Evolutionary conservation across 2,329 filamentous ascomycete genomes (phyloP).

Genomic region (Colletotrichum filicis): DNA sequence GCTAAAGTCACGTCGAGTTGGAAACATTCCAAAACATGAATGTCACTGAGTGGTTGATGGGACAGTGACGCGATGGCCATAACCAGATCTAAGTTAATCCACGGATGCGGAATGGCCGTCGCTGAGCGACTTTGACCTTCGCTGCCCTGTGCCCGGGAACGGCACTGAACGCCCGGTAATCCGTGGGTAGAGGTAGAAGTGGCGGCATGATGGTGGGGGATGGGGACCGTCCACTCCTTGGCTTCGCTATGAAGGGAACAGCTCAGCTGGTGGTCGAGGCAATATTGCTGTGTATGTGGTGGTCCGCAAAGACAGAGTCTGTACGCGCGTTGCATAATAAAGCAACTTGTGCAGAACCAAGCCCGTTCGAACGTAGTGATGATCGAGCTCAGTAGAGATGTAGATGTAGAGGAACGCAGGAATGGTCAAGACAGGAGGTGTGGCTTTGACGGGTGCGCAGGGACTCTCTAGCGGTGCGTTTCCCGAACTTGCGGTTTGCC

Average conservation of each 20-base stretch:
- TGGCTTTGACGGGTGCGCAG: constrained; percentile 23
- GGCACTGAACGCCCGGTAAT: background rate
- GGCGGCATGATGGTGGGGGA: background rate
- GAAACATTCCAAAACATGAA: background rate
- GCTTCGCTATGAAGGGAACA: background rate
- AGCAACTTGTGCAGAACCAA: constrained; percentile 8
- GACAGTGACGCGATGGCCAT: constrained; percentile 2
- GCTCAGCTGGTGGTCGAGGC: background rate
- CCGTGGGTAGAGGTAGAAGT: background rate
- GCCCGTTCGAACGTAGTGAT: constrained; percentile 5
- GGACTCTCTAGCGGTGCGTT: constrained; percentile 2
- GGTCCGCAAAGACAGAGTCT: background rate
- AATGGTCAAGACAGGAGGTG: background rate
- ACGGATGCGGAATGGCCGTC: constrained; percentile 9
- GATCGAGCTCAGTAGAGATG: background rate
- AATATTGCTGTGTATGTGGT: background rate
- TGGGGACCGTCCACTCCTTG: background rate
- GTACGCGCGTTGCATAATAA: constrained; percentile 17
- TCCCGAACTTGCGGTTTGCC: background rate
- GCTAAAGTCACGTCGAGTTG: background rate
- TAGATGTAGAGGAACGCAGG: background rate
- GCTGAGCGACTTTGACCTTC: background rate
- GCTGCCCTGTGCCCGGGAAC: constrained; percentile 7
- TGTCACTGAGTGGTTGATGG: background rate
- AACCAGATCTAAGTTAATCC: background rate